These are phyloP conservation scores for Neofusicoccum sp. DNA, from an alignment of 2,329 filamentous ascomycete species.

Conservation along the genomic window DNA sequence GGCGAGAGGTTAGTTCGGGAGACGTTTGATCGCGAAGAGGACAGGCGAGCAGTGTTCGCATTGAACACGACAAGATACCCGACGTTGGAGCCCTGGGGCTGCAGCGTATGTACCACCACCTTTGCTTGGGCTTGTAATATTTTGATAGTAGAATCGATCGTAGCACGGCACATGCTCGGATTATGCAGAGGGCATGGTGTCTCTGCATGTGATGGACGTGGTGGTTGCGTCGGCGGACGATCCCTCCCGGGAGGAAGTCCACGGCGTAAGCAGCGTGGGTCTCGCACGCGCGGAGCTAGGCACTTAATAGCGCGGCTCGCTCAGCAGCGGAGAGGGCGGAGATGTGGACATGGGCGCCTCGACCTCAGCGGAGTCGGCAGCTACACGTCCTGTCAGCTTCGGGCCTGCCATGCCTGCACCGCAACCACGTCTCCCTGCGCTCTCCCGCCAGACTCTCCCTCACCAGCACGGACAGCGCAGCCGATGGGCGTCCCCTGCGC, in stretches of 20 bases:
- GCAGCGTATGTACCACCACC: too few species aligned
- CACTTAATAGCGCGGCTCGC: neutral
- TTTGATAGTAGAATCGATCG: too few species aligned
- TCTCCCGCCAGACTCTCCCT: neutral
- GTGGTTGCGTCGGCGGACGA: neutral
- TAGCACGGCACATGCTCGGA: too few species aligned
- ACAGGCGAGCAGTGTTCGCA: too few species aligned
- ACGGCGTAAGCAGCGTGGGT: neutral
- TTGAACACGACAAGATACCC: too few species aligned
- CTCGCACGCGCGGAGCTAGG: neutral
- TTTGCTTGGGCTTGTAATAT: too few species aligned
- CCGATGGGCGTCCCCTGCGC: conserved; percentile 7
- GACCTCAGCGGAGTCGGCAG: neutral
- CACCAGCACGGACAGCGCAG: neutral
- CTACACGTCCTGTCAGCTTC: neutral
- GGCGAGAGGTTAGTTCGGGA: too few species aligned
- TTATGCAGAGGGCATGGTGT: neutral
- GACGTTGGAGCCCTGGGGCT: too few species aligned
- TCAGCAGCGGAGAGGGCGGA: neutral
- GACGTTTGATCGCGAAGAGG: too few species aligned
- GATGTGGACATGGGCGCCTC: neutral
- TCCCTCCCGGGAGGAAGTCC: neutral
- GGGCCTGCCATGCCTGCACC: neutral
- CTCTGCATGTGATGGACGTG: neutral
- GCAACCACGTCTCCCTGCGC: neutral